Base-by-base conservation (phyloP, 495 filamentous ascomycete genomes). In the Penicillium lividum region DNA sequence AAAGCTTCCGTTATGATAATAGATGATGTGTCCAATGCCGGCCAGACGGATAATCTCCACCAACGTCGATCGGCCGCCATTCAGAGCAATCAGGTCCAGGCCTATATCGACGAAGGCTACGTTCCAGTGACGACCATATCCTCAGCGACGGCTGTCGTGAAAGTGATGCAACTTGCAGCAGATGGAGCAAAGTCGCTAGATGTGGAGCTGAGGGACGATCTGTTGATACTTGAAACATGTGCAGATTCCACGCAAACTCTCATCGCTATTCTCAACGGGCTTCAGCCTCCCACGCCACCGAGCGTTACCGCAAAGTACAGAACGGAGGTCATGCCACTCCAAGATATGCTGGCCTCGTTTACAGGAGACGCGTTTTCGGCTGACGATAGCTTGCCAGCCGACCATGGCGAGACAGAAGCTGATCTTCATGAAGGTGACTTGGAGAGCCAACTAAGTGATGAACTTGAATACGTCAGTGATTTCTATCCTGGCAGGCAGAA, bases 231-330 rank as follows among this genome's bases (percentile, higher is more conserved):
- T 15, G 95, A 99, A 68, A 90, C 92, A 4, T 98, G 95, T 67
- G 94, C 95, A 15, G 95, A 99, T 72, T 98, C 95, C 9, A 98
- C 94, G 0, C 92, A 96, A 65, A 98, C 95, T 0, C 82, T 99
- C 3, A 86, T 95, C 51, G 84, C 80, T 15, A 83, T 94, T 56
- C 68, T 94, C 42, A 91, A 90, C 65, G 92, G 87, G 0, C 80
- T 99, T 5, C 85, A 84, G 10, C 94, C 93, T 25, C 94, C 95
- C 3, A 83, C 83, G 7, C 86, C 91, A 1, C 92, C 92, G 8
- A 90, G 83, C 63, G 88, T 87, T 47, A 86, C 88, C 53, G 80
- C 84, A 55, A 93, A 93, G 66, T 99, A 97, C 68, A 84, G 88
- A 42, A 98, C 93, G 3, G 83, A 93, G 54, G 84, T 96, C 27